These are phyloP conservation scores for Alternaria triticimaculans DNA, from an alignment of 2,329 filamentous ascomycete genomes.

Conservation along the genomic window DNA sequence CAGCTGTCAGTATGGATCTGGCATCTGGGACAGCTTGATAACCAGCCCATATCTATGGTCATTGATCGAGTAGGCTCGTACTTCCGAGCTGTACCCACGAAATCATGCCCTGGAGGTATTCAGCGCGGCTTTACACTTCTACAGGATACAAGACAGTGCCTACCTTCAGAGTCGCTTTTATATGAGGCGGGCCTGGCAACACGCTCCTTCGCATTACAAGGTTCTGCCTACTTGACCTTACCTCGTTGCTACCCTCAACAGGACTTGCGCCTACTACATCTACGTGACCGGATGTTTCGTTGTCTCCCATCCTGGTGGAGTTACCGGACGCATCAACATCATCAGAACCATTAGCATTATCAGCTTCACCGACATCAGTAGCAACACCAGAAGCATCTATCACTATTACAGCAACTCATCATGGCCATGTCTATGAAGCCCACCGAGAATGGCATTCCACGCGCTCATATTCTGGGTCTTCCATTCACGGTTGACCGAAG, in stretches of 20 bases:
- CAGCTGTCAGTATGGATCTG: not conserved
- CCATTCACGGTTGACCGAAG: not conserved
- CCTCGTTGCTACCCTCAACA: not conserved
- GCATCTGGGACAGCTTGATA: not conserved
- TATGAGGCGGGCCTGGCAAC: not conserved
- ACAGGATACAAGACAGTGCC: not conserved
- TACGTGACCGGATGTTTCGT: not conserved
- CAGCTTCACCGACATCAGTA: not conserved
- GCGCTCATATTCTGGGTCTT: not conserved
- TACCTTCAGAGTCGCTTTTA: not conserved
- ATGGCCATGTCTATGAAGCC: slow-evolving; percentile 4
- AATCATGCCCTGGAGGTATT: not conserved
- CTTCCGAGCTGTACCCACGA: not conserved
- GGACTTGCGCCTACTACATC: not conserved
- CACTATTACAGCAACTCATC: slow-evolving; percentile 13
- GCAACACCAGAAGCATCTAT: slow-evolving; percentile 8
- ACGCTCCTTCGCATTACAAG: not conserved
- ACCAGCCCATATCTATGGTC: not conserved
- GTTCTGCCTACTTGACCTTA: not conserved
- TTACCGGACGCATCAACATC: not conserved
- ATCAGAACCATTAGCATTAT: slow-evolving; percentile 8
- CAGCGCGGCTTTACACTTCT: not conserved
- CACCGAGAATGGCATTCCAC: not conserved
- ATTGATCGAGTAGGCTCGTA: not conserved
- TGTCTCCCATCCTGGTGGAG: not conserved